Base-by-base conservation (phyloP, 1,139 yeast genomes). In the Blastobotrys aristatus region DNA sequence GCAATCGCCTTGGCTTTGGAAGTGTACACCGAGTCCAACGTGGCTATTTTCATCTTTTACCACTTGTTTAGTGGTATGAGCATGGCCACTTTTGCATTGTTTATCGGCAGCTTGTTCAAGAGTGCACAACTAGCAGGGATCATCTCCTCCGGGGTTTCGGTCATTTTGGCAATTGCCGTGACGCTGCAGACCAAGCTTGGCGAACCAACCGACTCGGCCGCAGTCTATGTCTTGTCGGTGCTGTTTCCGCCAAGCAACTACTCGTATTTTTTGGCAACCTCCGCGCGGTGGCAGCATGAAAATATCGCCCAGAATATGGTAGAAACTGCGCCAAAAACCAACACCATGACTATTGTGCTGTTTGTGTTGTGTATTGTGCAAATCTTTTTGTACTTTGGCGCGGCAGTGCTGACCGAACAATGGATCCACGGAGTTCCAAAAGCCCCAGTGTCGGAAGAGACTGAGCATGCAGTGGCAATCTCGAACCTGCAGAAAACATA, bases 161-260 rank as follows among this genome's bases (percentile, higher is more conserved):
- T 60, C 16, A 43, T 67, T n/a, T 50, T 67, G 30, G 71, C 67
- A 2, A 57, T 67, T 33, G 54, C 59, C 50, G 59, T 64, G 2
- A 62, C 66, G 14, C 57, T 67, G 5, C 65, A 65, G 44, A 56
- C 62, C 2, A 56, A 61, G 31, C 50, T 62, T 7, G 59, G 59
- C 16, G 21, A 34, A 11, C 43, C 24, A 39, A 56, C 59, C 14
- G 55, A 52, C 42, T 42, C 56, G 7, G 65, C 57, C 4, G 59
- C 63, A 0, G 57, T 63, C 6, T 62, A 64, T 41, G 62, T 57
- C 1, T 51, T 67, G 24, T 60, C 68, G 3, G 58, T 61, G 41
- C 41, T 67, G 11, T 67, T 67, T 51, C 70, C 71, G 11, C 70
- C 70, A 2, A 60, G 64, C 60, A 63, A 62, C 49, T 67, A 64